Evolutionary conservation across 441 rosid species (phyloP), one percentile per base, ranked within the genome.

Genomic region (Pelargonium citronellum): DNA sequence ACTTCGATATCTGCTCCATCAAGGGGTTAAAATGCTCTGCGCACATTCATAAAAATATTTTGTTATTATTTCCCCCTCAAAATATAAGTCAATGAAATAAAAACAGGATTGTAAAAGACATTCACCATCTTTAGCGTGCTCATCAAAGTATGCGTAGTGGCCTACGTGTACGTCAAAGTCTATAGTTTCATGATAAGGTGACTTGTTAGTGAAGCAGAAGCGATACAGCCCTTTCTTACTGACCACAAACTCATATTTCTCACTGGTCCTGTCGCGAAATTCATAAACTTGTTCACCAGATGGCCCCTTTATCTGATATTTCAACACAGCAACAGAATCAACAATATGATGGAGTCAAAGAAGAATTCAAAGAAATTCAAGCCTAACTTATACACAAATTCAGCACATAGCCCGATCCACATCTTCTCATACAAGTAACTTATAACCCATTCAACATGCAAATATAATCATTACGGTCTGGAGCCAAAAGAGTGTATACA

Each of bases 101-200:
- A 34, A 34, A 34, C 39, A 34, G 3, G 58, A 51, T n/a, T 16
- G n/a, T 51, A n/a, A 66, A 15, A 16, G 6, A 4, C 58, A 5
- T n/a, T 80, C 69, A 86, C 90, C 89, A 55, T 88, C 93, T 73
- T 78, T 86, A 63, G 87, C 89, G 67, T 88, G 90, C 67, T 83
- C 84, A 15, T 86, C 85, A n/a, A 81, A 74, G 83, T 81, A 81
- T 6, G 79, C 69, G 61, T 81, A 82, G 74, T 88, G 87, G 63
- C 85, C 88, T 64, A 83, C 81, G 69, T 88, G 85, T 5, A 85
- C 77, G 72, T 85, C 90, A 10, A 86, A 85, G 73, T 88, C 91
- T 0, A 85, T 34, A 39, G 88, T 88, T 68, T 85, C 89, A 13
- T 83, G 85, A 69, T 85, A 86, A 39, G 89, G 91, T 58, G 93